A percentile compares a stretch with the other conserved stretches of the same genome.
These are phyloP conservation scores for Claviceps monticola DNA, from an alignment of 2,329 filamentous ascomycete genomes.

Conservation along the genomic window DNA sequence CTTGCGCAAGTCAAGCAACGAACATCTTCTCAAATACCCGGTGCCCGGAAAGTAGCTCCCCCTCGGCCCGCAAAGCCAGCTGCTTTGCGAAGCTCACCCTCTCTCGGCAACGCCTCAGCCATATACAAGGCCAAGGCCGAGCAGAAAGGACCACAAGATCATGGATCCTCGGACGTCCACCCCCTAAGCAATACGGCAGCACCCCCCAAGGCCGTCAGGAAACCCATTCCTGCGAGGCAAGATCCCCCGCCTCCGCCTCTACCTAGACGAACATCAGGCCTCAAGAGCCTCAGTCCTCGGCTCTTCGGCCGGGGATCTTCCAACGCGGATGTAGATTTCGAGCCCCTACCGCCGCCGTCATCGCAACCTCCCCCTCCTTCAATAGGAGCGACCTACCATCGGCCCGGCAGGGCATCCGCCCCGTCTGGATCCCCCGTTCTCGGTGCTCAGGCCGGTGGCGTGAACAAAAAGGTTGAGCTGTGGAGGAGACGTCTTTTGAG, in stretches of 20 bases:
- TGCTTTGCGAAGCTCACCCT: conserved; percentile 34
- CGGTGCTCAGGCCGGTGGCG: conserved; percentile 15
- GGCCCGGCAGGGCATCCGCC: conserved; percentile 16
- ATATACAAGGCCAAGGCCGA: conserved; percentile 6
- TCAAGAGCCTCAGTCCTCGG: conserved; percentile 19
- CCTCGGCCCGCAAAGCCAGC: conserved; percentile 45
- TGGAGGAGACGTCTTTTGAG: conserved; percentile 56
- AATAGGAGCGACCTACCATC: conserved; percentile 10
- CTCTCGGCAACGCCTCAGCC: conserved; percentile 8
- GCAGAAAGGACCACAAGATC: conserved; percentile 20
- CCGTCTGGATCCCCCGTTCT: conserved; percentile 22
- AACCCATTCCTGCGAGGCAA: conserved; percentile 6
- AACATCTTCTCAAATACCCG: conserved; percentile 12
- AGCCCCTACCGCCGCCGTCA: conserved; percentile 23
- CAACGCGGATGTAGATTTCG: conserved; percentile 28
- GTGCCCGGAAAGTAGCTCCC: conserved; percentile 27
- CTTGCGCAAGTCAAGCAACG: conserved; percentile 17
- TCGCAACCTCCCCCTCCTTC: conserved; percentile 6
- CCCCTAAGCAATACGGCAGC: conserved; percentile 11
- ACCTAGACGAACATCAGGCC: conserved; percentile 30
- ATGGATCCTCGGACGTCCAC: conserved; percentile 13
- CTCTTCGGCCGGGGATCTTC: conserved; percentile 17
- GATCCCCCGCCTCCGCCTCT: conserved; percentile 31
- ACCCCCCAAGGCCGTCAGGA: conserved; percentile 23
- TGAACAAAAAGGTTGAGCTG: conserved; percentile 57